A percentile compares a stretch with the other conserved stretches of the same genome.
Evolutionary conservation across 345 rosid genomes (phyloP).

Genomic region (Luvunga scandens): DNA sequence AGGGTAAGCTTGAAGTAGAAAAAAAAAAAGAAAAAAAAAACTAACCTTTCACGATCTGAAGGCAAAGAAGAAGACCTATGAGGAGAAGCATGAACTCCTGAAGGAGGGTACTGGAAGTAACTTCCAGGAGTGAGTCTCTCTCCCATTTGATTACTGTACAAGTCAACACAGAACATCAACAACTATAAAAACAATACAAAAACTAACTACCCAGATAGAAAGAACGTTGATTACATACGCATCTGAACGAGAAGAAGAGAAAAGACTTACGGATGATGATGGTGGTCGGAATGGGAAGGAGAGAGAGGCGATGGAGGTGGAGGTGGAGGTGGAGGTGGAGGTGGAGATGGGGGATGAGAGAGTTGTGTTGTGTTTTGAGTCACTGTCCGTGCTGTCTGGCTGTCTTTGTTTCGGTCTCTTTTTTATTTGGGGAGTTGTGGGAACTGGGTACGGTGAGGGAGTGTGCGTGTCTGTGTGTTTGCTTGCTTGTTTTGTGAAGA

Average conservation of each 20-base stretch:
- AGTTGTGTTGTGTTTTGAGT: too few species aligned
- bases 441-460: background rate
- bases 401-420: background rate
- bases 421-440: background rate
- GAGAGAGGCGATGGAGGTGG: background rate
- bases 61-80: constrained; percentile 68
- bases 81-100: constrained; percentile 82
- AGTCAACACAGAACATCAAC: constrained; percentile 17
- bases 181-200: background rate
- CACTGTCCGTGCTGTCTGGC: background rate
- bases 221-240: background rate
- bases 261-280: constrained; percentile 5
- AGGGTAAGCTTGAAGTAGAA: background rate
- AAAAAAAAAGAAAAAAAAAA: constrained; percentile 1
- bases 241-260: background rate
- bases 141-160: constrained; percentile 46
- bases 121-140: constrained; percentile 86
- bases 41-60: constrained; percentile 74
- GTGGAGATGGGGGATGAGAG: too few species aligned
- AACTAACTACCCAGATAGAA: background rate
- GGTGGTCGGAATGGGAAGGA: background rate
- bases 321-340: background rate
- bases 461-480: too few species aligned
- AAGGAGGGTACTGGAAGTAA: constrained; percentile 80
- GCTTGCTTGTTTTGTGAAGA: too few species aligned